Percentiles rank a stretch among this genome's conserved stretches.
These are phyloP conservation scores for Debaryomyces sp. DNA, from an alignment of 1,139 yeast species.

Conservation along the genomic window DNA sequence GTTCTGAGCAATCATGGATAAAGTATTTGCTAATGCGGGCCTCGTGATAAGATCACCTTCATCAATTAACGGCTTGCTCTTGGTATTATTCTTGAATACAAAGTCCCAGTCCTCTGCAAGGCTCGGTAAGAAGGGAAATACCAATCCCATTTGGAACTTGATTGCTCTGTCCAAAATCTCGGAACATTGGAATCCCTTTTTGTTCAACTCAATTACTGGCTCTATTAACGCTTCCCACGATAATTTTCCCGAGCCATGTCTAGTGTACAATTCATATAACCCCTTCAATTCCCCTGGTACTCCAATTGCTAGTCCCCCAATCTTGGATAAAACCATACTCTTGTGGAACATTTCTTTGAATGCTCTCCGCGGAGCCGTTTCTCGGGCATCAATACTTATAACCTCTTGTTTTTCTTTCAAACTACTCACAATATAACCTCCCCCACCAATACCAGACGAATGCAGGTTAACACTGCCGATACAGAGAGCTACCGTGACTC, in stretches of 20 bases:
- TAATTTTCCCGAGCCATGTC: constrained; percentile 71
- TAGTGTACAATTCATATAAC: constrained; percentile 56
- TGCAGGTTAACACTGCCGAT: constrained; percentile 82
- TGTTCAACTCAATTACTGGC: constrained; percentile 74
- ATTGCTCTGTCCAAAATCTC: constrained; percentile 45
- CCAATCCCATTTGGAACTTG: constrained; percentile 23
- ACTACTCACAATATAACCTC: constrained; percentile 71
- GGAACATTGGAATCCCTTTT: constrained; percentile 66
- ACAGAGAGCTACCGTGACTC: constrained; percentile 86
- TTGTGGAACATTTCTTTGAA: constrained; percentile 66
- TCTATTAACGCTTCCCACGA: constrained; percentile 72
- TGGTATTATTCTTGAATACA: constrained; percentile 40
- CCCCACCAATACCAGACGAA: constrained; percentile 94
- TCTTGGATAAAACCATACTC: constrained; percentile 48
- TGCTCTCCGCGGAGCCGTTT: constrained; percentile 74
- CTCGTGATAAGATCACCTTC: constrained; percentile 66
- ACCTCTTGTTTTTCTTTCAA: constrained; percentile 43
- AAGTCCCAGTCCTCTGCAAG: constrained; percentile 56
- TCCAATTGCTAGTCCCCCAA: constrained; percentile 85
- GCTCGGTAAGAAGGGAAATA: constrained; percentile 31
- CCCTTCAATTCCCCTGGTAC: constrained; percentile 93
- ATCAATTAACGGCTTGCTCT: constrained; percentile 29
- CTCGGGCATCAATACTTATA: constrained; percentile 82
- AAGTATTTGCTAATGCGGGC: constrained; percentile 63
- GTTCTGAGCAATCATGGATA: constrained; percentile 66